Base-by-base conservation (phyloP, 164 flowering plant genomes). In the Piper longum region DNA sequence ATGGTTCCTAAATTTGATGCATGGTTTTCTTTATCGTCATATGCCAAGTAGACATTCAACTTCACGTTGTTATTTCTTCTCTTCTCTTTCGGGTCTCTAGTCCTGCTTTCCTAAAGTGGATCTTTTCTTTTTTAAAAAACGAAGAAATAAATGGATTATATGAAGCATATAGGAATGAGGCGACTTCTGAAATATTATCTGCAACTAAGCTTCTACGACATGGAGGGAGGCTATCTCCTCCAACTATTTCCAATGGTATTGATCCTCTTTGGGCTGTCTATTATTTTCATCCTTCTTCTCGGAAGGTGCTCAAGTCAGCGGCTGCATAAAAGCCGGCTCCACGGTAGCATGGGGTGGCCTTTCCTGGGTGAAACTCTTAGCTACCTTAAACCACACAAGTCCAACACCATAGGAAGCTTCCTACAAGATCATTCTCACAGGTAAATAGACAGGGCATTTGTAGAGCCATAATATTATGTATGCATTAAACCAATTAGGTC, bases 341-440 rank as follows among this genome's bases (percentile, higher is more conserved):
- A 58, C 57, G 97, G 97, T 1, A 81, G 67, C 79, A 78, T 83
- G 86, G 92, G 95, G 16, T 86, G 81, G 85, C 95, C 95, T 41
- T 64, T 86, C 4, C 2, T 76, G 4, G 97, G 97, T 13, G 89
- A 90, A 62, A 90, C 95, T 26, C 73, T 81, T 44, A 67, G 69
- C 62, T 83, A 75, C 69, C 80, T 87, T 69, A 80, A 76, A 65
- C 92, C 97, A 36, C 97, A 90, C 68, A 62, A 64, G 40, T 87
- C 97, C 41, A 75, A 73, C 70, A 73, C 89, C 19, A 36, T 74
- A 3, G 92, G 92, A 36, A 57, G 13, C 60, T 90, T 82, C 80
- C 72, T 90, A 56, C 72, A 82, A 69, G 65, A 81, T 16, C 95
- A 72, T 70, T 79, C 81, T 77, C 71, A 82, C 54, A 84, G 87